Evolutionary conservation across 108 stramenopile species (phyloP).

Genomic region (Cyclostephanos invisitatus): DNA sequence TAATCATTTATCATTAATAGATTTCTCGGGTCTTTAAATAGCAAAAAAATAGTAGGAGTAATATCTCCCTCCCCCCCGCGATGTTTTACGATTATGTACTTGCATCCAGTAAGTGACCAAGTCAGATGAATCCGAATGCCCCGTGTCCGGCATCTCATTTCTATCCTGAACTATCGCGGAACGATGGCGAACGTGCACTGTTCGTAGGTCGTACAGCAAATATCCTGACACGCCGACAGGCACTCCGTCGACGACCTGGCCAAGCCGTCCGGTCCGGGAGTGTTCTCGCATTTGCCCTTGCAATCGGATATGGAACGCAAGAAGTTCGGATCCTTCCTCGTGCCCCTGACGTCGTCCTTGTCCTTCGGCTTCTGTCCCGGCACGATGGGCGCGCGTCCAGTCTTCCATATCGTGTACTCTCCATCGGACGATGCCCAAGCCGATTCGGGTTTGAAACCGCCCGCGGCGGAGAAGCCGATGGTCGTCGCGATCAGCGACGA

Average conservation of each 20-base stretch:
- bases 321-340: conserved; percentile 81
- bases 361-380: conserved; percentile 74
- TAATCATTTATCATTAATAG: too few relatives aligned
- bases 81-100: too few relatives aligned
- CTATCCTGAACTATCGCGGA: conserved; percentile 40
- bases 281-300: conserved; percentile 61
- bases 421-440: conserved; percentile 2
- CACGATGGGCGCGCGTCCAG: conserved; percentile 60
- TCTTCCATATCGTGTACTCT: conserved; percentile 43
- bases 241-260: conserved; percentile 75
- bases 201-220: conserved; percentile 86
- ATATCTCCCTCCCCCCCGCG: too few relatives aligned
- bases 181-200: conserved; percentile 80
- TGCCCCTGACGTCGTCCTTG: conserved; percentile 69
- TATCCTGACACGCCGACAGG: conserved; percentile 82
- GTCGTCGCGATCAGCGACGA: conserved; percentile 10
- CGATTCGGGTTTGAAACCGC: neutral
- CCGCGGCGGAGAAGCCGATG: neutral
- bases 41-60: too few relatives aligned
- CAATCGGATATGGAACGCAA: conserved; percentile 78
- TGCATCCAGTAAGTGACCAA: too few relatives aligned
- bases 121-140: too few relatives aligned
- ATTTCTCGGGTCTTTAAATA: too few relatives aligned
- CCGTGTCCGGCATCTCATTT: too few relatives aligned
- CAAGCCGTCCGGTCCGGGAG: conserved; percentile 63